Percentiles rank a stretch among this genome's conserved stretches.
Conservation (phyloP, 78 protist genomes). For the Dictyostelium purpureum region DNA sequence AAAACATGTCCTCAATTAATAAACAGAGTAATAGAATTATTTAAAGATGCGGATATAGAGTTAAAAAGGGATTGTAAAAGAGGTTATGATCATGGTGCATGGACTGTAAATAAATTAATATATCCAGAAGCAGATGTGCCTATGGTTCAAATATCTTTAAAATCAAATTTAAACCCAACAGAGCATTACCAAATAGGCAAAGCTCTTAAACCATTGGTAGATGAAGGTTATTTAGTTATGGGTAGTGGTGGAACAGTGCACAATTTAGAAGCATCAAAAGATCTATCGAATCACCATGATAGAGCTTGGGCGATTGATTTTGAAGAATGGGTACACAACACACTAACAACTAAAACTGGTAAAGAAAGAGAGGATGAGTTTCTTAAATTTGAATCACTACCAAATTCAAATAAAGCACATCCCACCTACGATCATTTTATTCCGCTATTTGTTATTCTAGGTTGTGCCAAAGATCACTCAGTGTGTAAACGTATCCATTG, state of each 20-base stretch:
- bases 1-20: background rate
- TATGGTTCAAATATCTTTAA: slow-evolving; percentile 58
- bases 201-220: background rate
- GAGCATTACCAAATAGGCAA: slow-evolving; percentile 47
- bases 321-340: background rate
- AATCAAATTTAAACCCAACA: background rate
- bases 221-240: slow-evolving; percentile 40
- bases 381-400: background rate
- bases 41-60: background rate
- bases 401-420: background rate
- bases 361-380: background rate
- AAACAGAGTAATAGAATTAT: background rate
- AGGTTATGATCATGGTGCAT: slow-evolving; percentile 81
- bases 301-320: background rate
- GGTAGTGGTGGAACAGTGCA: slow-evolving; percentile 71
- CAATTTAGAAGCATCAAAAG: slow-evolving; percentile 9
- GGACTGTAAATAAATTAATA: slow-evolving; percentile 25
- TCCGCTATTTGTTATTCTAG: background rate
- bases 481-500: too few species aligned
- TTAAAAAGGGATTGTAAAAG: background rate
- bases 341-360: background rate
- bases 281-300: background rate
- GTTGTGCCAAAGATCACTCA: too few species aligned
- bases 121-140: slow-evolving; percentile 83
- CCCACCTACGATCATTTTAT: slow-evolving; percentile 14